phyloP scores from a whole-genome alignment of 2,329 filamentous ascomycete genomes.

The Arthrocladium fulminans region DNA sequence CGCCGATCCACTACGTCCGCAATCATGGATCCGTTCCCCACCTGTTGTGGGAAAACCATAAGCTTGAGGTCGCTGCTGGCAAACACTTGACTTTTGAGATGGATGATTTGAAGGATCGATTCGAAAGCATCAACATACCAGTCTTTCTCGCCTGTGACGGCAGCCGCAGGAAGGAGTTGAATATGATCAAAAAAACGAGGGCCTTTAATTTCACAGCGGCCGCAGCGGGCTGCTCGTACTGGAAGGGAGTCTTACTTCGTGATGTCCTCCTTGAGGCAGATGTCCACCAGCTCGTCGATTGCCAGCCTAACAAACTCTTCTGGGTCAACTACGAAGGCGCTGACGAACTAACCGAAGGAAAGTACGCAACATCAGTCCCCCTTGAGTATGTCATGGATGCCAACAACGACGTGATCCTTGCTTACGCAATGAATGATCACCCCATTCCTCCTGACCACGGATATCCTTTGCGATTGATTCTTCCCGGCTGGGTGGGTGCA shows the following conservation, averaged over 20 bases:
- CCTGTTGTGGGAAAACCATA: conserved; percentile 43
- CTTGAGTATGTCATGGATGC: conserved; percentile 51
- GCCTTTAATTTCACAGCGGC: not conserved
- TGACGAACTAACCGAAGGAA: not conserved
- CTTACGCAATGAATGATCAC: conserved; percentile 57
- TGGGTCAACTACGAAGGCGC: not conserved
- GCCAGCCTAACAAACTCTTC: not conserved
- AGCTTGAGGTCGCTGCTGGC: conserved; percentile 37
- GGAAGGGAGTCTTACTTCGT: not conserved
- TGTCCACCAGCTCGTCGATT: not conserved
- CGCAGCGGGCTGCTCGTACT: not conserved
- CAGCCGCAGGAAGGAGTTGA: conserved; percentile 43
- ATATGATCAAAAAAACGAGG: not conserved
- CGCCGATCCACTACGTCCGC: conserved; percentile 44
- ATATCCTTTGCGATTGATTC: conserved; percentile 53
- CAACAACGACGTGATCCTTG: conserved; percentile 54
- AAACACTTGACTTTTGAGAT: conserved; percentile 33
- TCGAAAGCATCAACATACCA: conserved; percentile 41
- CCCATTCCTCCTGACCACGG: conserved; percentile 57
- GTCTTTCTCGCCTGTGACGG: conserved; percentile 43
- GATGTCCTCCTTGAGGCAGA: not conserved
- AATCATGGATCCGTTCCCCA: conserved; percentile 47
- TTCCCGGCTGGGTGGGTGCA: conserved; percentile 58
- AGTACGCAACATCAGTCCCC: conserved; percentile 46
- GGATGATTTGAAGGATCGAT: conserved; percentile 37